Conservation (phyloP, 257 asterid species). For the Fraxinus cuspidata region DNA sequence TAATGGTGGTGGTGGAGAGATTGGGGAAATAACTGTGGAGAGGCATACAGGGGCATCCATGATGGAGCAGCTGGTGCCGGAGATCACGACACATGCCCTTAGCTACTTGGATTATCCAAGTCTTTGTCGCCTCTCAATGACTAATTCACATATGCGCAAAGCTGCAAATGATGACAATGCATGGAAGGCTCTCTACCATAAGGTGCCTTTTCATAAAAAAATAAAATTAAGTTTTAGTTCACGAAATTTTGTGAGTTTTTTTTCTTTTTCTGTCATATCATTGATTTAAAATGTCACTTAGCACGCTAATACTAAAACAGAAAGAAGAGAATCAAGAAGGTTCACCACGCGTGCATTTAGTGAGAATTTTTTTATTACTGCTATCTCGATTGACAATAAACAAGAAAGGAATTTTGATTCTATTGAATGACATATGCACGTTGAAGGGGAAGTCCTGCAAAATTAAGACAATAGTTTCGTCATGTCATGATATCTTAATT, state of each 20-base stretch:
- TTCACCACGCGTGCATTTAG: neutral
- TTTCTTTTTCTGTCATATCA: neutral
- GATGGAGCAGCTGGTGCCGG: slow-evolving; percentile 99
- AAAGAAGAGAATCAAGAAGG: neutral
- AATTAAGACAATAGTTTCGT: neutral
- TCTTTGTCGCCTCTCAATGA: slow-evolving; percentile 94
- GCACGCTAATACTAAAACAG: neutral
- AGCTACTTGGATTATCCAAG: slow-evolving; percentile 96
- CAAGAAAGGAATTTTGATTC: neutral
- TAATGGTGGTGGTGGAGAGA: slow-evolving; percentile 30
- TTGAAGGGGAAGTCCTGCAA: neutral
- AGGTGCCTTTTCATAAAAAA: slow-evolving; percentile 45
- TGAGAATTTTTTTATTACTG: neutral
- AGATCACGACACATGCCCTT: slow-evolving; percentile 91
- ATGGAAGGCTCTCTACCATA: slow-evolving; percentile 92
- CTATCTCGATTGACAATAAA: neutral
- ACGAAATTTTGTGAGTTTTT: neutral
- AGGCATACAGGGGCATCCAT: slow-evolving; percentile 84
- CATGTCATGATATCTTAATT: neutral
- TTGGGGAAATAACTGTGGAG: slow-evolving; percentile 53
- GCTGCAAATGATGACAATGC: slow-evolving; percentile 98
- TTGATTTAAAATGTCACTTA: neutral
- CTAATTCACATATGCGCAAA: slow-evolving; percentile 89
- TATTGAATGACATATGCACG: neutral
- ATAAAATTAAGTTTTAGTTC: neutral